Evolutionary conservation across 257 asterid genomes (phyloP), one percentile per base, ranked within the genome.

Genomic region (Ilex aquifolium): DNA sequence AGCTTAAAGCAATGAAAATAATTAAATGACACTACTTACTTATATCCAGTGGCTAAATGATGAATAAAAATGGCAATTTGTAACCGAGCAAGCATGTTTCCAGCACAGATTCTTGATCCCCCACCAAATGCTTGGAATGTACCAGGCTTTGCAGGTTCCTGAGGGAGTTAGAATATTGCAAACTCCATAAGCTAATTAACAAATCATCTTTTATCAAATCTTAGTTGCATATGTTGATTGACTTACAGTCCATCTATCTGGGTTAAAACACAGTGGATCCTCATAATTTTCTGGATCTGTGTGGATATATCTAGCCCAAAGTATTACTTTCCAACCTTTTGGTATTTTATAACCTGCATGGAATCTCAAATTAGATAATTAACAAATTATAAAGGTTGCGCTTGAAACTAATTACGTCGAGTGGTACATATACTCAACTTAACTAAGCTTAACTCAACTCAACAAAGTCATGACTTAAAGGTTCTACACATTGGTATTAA

Each of bases 161-260:
- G 63, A 61, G 30, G 59, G 44, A 42, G 9, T 15, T 4, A 49
- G 14, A 15, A 49, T 49, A 49, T 12, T 49, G 54, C 27, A 49
- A 6, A 49, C 17, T 49, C 54, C 0, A 15, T 12, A 15, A 49
- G 5, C 54, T 13, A 44, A 44, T 7, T 4, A 49, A 49, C 14
- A 49, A 12, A 49, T 49, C 4, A 15, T 49, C 17, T 49, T 13
- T 8, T 44, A 7, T 44, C 50, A 44, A 44, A 44, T 7, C 9
- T 44, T 1, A 44, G 50, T 44, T 44, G 9, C 50, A 44, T 44
- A 0, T 7, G 50, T 8, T 7, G 44, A 31, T 6, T 50, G 6
- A 15, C 88, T 71, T 73, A 79, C 91, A 15, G 76, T 70, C 90
- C 90, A 85, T 70, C 90, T 66, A 27, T 85, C 88, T 3, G 94